These are phyloP conservation scores for Kluyveromyces nonfermentans DNA, from an alignment of 805 yeast genomes.

Conservation along the genomic window DNA sequence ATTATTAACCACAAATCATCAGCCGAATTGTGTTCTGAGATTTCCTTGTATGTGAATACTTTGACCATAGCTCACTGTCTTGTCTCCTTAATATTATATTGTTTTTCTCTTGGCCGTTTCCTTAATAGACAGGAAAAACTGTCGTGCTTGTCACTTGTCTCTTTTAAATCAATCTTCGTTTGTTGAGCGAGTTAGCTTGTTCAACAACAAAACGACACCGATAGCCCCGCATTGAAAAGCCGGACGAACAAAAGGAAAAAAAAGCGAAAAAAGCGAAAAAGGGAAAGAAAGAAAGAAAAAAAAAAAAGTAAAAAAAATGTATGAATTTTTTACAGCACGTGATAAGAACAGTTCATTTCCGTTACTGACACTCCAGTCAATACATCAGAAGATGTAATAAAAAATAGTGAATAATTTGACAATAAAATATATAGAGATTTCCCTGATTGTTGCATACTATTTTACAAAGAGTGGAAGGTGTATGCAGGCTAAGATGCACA, in stretches of 20 bases:
- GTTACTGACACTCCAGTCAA: too few species aligned
- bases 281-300: not conserved
- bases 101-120: not conserved
- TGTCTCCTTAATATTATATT: not conserved
- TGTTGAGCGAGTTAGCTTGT: not conserved
- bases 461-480: not conserved
- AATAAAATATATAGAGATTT: not conserved
- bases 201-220: not conserved
- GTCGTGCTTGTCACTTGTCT: not conserved
- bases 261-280: not conserved
- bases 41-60: slow-evolving; percentile 54
- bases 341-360: too few species aligned
- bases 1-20: slow-evolving; percentile 80
- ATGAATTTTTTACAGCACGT: not conserved
- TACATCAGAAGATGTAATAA: too few species aligned
- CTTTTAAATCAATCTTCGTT: not conserved
- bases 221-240: not conserved
- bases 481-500: not conserved
- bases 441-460: not conserved
- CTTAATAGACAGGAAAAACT: too few species aligned
- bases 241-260: not conserved
- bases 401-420: too few species aligned
- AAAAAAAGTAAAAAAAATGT: not conserved
- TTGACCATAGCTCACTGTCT: slow-evolving; percentile 32
- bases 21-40: slow-evolving; percentile 61